Base-by-base conservation (phyloP, 345 rosid species). In the Salix koriyanagi region DNA sequence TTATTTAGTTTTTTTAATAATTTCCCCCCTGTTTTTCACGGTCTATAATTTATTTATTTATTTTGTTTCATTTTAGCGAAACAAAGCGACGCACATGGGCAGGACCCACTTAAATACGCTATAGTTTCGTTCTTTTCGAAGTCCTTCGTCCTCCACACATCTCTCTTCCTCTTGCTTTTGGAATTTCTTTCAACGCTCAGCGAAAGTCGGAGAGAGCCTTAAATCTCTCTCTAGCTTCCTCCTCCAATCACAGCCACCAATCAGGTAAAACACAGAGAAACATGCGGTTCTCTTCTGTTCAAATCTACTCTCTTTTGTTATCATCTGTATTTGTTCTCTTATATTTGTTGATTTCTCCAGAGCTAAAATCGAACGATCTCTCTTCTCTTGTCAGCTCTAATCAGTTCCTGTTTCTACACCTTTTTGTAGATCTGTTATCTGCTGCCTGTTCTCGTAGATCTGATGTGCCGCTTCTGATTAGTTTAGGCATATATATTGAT, bases 181-280 rank as follows among this genome's bases (percentile, higher is more conserved):
- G 64, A 14, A 12, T 10, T 39, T 39, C 67, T 67, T 56, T 39
- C 68, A 66, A 19, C 44, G 44, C 76, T 50, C 67, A 39, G 81
- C 81, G 73, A 56, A 67, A 67, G 73, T 67, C 73, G 76, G 73
- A 78, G 76, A 67, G 60, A 64, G 4, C 14, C 62, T 13, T 2
- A 8, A 56, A 2, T 39, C 44, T 18, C 54, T 68, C 52, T 2
- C 25, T 23, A 6, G 25, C 32, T 28, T 28, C 12, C 14, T 3
- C 70, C 26, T 37, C 70, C 64, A 58, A 11, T 23, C 64, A 10
- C 64, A 23, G 64, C 64, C 64, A 58, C 64, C 11, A 4, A 58
- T 58, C 64, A 58, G 64, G 64, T 58, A 10, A n/a, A n/a, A n/a
- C 25, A 15, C 18, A 46, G 16, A 12, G 52, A 12, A 46, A 12